Evolutionary conservation across 352 stramenopile genomes (phyloP).

Genomic region (Phytophthora pisi): DNA sequence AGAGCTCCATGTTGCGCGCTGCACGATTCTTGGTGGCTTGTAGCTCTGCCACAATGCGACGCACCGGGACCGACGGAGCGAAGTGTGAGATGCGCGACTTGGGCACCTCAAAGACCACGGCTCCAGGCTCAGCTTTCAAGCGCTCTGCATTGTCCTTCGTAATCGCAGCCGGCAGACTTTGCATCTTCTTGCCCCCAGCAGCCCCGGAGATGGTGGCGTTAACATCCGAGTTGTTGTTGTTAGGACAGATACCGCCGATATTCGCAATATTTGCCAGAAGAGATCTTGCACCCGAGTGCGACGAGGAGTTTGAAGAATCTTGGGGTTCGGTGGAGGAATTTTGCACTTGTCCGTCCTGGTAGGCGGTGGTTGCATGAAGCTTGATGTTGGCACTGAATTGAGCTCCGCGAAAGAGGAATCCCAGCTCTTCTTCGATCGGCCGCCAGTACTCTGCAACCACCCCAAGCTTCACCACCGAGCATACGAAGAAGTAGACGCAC

Average conservation of each 20-base stretch:
- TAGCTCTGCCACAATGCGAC: conserved; percentile 70
- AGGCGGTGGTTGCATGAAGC: conserved; percentile 37
- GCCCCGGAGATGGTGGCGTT: conserved; percentile 4
- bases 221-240: conserved; percentile 7
- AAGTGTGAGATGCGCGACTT: conserved; percentile 66
- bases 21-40: conserved; percentile 68
- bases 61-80: conserved; percentile 59
- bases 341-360: conserved; percentile 18
- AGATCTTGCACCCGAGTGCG: conserved; percentile 20
- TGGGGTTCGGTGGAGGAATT: conserved; percentile 20
- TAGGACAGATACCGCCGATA: background rate
- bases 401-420: conserved; percentile 75
- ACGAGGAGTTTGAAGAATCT: conserved; percentile 16
- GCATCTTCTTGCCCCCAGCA: conserved; percentile 47
- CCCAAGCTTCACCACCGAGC: conserved; percentile 72
- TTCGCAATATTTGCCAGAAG: conserved; percentile 8
- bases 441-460: conserved; percentile 60
- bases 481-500: conserved; percentile 82
- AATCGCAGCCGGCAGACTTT: conserved; percentile 39
- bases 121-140: conserved; percentile 8
- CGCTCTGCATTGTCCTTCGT: conserved; percentile 26
- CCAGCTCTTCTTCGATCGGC: conserved; percentile 69
- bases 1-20: conserved; percentile 66
- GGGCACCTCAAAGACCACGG: conserved; percentile 47
- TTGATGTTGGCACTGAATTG: conserved; percentile 75